Evolutionary conservation across 2,329 filamentous ascomycete species (phyloP).

Genomic region (Colletotrichum sp.): DNA sequence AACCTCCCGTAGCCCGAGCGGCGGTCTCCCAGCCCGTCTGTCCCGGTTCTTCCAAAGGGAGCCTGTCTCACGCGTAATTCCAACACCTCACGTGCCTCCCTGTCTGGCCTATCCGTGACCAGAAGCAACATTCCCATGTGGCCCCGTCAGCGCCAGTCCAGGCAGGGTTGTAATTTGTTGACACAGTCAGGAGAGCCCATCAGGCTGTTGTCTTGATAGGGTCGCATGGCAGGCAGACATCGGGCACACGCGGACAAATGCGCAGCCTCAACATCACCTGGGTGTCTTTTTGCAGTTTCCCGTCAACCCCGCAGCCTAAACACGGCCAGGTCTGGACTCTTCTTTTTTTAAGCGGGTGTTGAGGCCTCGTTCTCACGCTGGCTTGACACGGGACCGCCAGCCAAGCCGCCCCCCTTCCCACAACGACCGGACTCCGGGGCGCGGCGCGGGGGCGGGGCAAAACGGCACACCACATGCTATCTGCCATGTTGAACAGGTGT

Average conservation of each 20-base stretch:
- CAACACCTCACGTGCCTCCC: constrained; percentile 1
- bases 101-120: not conserved
- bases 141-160: not conserved
- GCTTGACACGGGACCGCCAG: not conserved
- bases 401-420: not conserved
- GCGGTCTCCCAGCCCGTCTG: not conserved
- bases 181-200: not conserved
- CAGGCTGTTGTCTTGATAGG: not conserved
- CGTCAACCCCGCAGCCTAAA: not conserved
- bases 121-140: not conserved
- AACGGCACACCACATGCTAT: not conserved
- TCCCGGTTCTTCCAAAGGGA: not conserved
- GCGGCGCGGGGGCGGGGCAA: not conserved
- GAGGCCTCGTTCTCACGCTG: not conserved
- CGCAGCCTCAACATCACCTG: not conserved
- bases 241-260: not conserved
- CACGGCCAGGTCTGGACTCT: not conserved
- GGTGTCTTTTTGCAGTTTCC: not conserved
- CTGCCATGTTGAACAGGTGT: not conserved
- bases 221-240: not conserved
- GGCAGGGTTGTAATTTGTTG: not conserved
- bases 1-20: not conserved
- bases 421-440: not conserved
- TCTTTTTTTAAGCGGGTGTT: not conserved
- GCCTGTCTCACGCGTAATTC: not conserved